Evolutionary conservation across 2,329 filamentous ascomycete species (phyloP), one percentile per base, ranked within the genome.

Genomic region (Penicillium sp.): DNA sequence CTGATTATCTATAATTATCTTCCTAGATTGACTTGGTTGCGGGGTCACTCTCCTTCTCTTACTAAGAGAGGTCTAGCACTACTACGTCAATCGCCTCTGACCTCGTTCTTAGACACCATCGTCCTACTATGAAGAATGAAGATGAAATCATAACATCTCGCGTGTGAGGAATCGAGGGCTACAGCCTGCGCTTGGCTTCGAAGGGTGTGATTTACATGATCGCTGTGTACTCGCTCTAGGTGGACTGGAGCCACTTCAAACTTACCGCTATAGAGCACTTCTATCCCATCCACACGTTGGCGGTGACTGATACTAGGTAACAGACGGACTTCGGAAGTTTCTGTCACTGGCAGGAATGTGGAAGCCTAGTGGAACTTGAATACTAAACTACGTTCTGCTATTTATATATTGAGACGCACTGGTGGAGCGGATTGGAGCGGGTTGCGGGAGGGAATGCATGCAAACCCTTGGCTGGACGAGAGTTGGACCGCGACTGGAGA

Each of bases 361-460:
- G 58, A 52, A 56, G 56, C 51, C 53, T 59, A 13, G 37, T 45
- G 45, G 36, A 26, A 21, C 21, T 16, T 31, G 3, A 4, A 3
- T n/a, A n/a, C n/a, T n/a, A n/a, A n/a, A n/a, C n/a, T n/a, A n/a
- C n/a, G n/a, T n/a, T 50, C 36, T 21, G 14, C 37, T 34, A 44
- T 48, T 43, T 56, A 52, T 54, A 56, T 52, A 56, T 56, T 19
- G 8, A 47, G 52, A 21, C 16, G 16, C 29, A 23, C 19, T 14
- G 2, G 36, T 34, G 24, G 43, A 49, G 26, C 14, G 36, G n/a
- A 26, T 31, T 45, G 24, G 37, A 18, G 29, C 45, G 39, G 40
- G n/a, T 47, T n/a, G 14, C 44, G 40, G 31, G 18, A 52, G 18
- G 16, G 19, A 19, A 29, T 29, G 40, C 23, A 44, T 21, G 11